A percentile compares a stretch with the other conserved stretches of the same genome.
Conservation (phyloP, 2,329 filamentous ascomycete species). For the Curvularia hawaiiensis region DNA sequence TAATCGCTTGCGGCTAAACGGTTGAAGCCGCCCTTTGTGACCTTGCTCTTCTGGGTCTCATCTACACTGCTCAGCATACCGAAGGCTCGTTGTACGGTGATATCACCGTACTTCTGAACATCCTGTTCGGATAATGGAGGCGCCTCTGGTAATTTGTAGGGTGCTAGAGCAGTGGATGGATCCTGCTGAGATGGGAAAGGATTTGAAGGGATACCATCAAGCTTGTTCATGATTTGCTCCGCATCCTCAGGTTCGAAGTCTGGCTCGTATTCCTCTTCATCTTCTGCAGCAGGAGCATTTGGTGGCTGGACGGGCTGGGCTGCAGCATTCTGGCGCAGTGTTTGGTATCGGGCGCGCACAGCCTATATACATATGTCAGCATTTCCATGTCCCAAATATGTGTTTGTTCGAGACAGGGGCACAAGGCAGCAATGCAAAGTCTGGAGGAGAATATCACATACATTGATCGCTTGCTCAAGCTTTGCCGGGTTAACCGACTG, state of each 20-base stretch:
- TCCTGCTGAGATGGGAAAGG: constrained; percentile 52
- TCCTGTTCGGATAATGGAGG: constrained; percentile 73
- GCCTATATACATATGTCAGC: constrained; percentile 40
- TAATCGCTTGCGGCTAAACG: constrained; percentile 83
- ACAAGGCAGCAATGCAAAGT: background rate
- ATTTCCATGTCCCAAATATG: background rate
- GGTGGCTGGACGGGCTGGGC: constrained; percentile 35
- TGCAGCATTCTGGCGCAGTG: constrained; percentile 40
- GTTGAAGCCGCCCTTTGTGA: constrained; percentile 71
- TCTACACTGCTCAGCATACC: constrained; percentile 76
- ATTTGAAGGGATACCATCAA: constrained; percentile 70
- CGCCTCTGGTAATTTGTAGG: constrained; percentile 80
- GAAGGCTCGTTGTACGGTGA: constrained; percentile 78
- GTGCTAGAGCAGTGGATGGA: constrained; percentile 58
- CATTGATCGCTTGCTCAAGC: constrained; percentile 75
- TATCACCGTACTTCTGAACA: constrained; percentile 74
- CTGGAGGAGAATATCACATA: constrained; percentile 48
- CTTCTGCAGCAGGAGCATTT: constrained; percentile 58
- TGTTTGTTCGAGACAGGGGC: background rate
- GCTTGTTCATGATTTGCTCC: constrained; percentile 77
- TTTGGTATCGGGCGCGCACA: constrained; percentile 51
- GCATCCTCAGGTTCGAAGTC: constrained; percentile 80
- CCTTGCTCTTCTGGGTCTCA: constrained; percentile 61
- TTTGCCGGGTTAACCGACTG: constrained; percentile 70
- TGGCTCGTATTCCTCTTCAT: constrained; percentile 93